These are phyloP conservation scores for Dothistroma pini DNA, from an alignment of 2,329 filamentous ascomycete species.

Conservation along the genomic window DNA sequence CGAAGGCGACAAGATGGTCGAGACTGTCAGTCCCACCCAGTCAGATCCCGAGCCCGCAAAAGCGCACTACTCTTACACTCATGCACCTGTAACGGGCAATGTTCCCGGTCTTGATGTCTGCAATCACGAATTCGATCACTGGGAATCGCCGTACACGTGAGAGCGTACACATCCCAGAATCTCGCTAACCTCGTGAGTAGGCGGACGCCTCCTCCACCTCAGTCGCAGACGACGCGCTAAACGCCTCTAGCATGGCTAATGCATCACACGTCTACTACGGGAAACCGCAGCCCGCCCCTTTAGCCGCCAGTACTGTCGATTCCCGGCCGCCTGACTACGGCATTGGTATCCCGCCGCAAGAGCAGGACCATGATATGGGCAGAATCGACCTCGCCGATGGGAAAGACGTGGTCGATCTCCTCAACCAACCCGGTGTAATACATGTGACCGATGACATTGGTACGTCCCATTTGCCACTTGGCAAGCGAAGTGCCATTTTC, in stretches of 20 bases:
- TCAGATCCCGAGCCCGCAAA: conserved; percentile 18
- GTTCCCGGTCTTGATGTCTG: conserved; percentile 18
- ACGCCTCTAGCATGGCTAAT: conserved; percentile 22
- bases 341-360: conserved; percentile 20
- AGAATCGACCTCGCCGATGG: conserved; percentile 30
- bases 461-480: conserved; percentile 19
- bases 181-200: conserved; percentile 30
- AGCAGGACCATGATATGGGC: conserved; percentile 30
- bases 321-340: conserved; percentile 25
- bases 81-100: conserved; percentile 15
- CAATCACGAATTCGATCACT: conserved; percentile 34
- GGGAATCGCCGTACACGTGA: conserved; percentile 33
- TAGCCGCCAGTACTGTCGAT: conserved; percentile 21
- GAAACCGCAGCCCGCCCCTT: conserved; percentile 24
- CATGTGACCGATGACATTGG: conserved; percentile 25
- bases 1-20: conserved; percentile 65
- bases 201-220: conserved; percentile 24
- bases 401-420: conserved; percentile 34
- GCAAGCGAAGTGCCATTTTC: conserved; percentile 8
- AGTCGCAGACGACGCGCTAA: conserved; percentile 28
- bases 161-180: conserved; percentile 6
- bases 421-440: conserved; percentile 24
- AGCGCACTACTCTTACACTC: conserved; percentile 15
- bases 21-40: conserved; percentile 39
- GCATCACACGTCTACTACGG: conserved; percentile 23